Evolutionary conservation across 345 rosid genomes (phyloP), one percentile per base, ranked within the genome.

Genomic region (Erodium maritimum): DNA sequence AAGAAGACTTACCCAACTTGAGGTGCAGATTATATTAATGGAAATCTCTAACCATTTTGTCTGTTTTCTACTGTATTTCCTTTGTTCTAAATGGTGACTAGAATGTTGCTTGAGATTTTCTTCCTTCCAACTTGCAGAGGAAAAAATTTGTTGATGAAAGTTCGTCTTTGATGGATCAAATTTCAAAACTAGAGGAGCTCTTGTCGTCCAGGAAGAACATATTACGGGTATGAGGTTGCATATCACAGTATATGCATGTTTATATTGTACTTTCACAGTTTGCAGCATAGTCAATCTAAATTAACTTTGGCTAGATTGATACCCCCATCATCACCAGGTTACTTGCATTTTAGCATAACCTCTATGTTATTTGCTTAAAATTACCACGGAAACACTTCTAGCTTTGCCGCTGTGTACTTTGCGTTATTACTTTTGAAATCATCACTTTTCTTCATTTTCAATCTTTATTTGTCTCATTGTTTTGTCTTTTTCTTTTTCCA

Each of bases 71-170:
- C 19, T 24, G 48, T 14, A 19, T 29, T 59, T 67, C 55, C 59
- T 46, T 52, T 57, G 52, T 5, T 48, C 21, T 4, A 14, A 46
- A 58, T 53, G 37, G 60, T 58, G 60, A 10, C 54, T 55, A 21
- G 24, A 37, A 55, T 50, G 24, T 57, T 33, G 60, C 18, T 1
- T 22, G 69, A n/a, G 58, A 24, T 34, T 20, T 25, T 17, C 46
- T 61, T 20, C 10, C 50, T 14, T 22, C 55, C 65, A 9, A 59
- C 71, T 51, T 65, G 71, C 79, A 91, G 98, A 79, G 83, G 65
- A 86, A 84, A 60, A 91, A 80, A 65, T 84, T 75, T 72, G 67
- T 78, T 45, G 87, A 76, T 69, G 98, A 91, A 79, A 81, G 83
- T 63, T 77, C 71, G 52, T 66, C 79, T 51, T 65, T 91, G 77